These are phyloP conservation scores for Amyloporia xantha DNA, from an alignment of 768 basidiomycete genomes.

Conservation along the genomic window DNA sequence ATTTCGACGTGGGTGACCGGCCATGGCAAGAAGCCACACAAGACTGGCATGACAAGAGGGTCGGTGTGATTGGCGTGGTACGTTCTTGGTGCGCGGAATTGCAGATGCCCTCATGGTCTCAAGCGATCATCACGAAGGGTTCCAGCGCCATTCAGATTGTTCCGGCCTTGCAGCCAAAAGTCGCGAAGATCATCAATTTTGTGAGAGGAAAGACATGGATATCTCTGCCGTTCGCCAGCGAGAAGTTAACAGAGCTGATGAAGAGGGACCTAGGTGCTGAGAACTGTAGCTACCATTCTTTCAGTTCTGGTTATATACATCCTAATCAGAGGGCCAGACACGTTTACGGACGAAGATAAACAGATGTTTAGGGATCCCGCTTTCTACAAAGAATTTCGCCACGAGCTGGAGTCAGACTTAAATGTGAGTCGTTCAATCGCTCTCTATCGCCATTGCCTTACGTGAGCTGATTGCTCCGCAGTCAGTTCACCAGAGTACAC, in stretches of 20 bases:
- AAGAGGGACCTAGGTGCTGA: slow-evolving; percentile 28
- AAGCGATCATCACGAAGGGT: slow-evolving; percentile 32
- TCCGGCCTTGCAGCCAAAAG: slow-evolving; percentile 47
- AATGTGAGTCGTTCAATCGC: slow-evolving; percentile 31
- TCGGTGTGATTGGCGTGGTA: slow-evolving; percentile 58
- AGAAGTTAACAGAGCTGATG: slow-evolving; percentile 34
- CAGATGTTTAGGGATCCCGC: slow-evolving; percentile 40
- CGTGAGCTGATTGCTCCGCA: background rate
- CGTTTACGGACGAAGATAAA: slow-evolving; percentile 46
- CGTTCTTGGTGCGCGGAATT: slow-evolving; percentile 12
- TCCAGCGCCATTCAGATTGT: slow-evolving; percentile 60
- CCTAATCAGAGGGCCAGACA: too few species aligned
- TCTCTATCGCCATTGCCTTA: background rate
- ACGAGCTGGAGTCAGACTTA: slow-evolving; percentile 40
- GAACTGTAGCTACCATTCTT: slow-evolving; percentile 41
- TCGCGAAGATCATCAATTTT: slow-evolving; percentile 43
- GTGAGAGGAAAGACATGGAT: slow-evolving; percentile 59
- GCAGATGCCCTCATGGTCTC: background rate
- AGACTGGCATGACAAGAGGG: slow-evolving; percentile 45
- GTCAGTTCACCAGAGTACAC: slow-evolving; percentile 25
- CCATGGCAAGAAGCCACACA: slow-evolving; percentile 39
- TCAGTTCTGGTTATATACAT: too few species aligned
- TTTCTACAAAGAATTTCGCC: slow-evolving; percentile 43
- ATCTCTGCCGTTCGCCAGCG: slow-evolving; percentile 36
- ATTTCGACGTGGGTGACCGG: slow-evolving; percentile 39